These are phyloP conservation scores for Echium plantagineum DNA, from an alignment of 257 asterid species.

Conservation along the genomic window DNA sequence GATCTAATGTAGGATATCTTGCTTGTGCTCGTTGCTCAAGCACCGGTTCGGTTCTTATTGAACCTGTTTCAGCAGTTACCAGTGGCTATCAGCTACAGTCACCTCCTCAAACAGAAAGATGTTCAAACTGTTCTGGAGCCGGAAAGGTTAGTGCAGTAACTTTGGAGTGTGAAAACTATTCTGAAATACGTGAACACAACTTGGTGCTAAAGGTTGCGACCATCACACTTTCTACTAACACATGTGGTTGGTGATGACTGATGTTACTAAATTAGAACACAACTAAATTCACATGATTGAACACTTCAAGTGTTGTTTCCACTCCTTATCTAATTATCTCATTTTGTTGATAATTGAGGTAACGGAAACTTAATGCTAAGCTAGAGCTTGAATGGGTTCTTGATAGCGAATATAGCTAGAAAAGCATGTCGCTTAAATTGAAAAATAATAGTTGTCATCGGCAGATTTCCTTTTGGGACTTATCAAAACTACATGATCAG, in stretches of 20 bases:
- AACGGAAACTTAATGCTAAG: no score
- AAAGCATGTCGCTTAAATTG: no score
- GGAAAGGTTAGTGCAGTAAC: slow-evolving; percentile 56
- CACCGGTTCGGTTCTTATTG: slow-evolving; percentile 69
- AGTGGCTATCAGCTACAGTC: slow-evolving; percentile 43
- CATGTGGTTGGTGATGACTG: no score
- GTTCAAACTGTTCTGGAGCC: slow-evolving; percentile 82
- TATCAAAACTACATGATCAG: neutral
- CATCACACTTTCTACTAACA: no score
- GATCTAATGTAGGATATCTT: slow-evolving; percentile 58
- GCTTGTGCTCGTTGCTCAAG: slow-evolving; percentile 94
- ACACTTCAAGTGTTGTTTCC: no score
- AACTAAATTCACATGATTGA: no score
- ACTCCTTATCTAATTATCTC: no score
- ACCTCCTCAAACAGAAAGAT: slow-evolving; percentile 72
- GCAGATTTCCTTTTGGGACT: neutral
- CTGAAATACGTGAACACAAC: neutral
- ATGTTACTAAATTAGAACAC: no score
- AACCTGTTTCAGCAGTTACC: slow-evolving; percentile 51
- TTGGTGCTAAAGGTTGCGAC: no score
- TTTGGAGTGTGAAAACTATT: neutral
- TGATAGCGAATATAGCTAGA: no score
- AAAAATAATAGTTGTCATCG: neutral
- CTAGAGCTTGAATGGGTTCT: no score
- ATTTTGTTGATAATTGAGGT: no score